A percentile compares a stretch with the other conserved stretches of the same genome.
Conservation (phyloP, 345 rosid species). For the Rhizophora mangle region DNA sequence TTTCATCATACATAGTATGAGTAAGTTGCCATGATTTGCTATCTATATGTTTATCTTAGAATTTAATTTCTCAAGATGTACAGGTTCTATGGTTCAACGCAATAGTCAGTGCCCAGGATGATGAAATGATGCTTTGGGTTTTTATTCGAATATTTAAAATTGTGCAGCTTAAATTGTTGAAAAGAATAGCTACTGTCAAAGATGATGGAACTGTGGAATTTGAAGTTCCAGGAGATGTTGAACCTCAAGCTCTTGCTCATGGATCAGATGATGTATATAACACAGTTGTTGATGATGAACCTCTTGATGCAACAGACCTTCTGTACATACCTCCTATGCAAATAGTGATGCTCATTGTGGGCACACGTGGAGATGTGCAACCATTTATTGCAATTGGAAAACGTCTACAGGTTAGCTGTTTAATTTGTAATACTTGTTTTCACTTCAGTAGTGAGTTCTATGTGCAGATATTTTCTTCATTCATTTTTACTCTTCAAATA, state of each 20-base stretch:
- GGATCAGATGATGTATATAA: constrained; percentile 30
- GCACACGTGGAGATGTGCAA: constrained; percentile 66
- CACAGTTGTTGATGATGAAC: constrained; percentile 51
- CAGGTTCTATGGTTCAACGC: too few relatives aligned
- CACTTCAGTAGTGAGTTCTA: neutral
- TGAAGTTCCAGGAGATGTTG: constrained; percentile 79
- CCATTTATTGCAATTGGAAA: constrained; percentile 67
- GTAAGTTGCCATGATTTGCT: too few relatives aligned
- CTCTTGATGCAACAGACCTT: constrained; percentile 58
- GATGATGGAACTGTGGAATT: constrained; percentile 94
- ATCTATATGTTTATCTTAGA: too few relatives aligned
- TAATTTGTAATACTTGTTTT: constrained; percentile 54
- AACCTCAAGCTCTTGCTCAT: constrained; percentile 41
- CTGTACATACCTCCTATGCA: constrained; percentile 65
- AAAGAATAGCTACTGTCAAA: constrained; percentile 91
- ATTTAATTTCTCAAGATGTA: too few relatives aligned
- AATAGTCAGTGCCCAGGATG: neutral
- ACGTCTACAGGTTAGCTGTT: constrained; percentile 46
- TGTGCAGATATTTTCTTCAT: neutral
- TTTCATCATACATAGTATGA: too few relatives aligned
- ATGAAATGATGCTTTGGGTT: constrained; percentile 3
- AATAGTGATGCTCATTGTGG: constrained; percentile 48
- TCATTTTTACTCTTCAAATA: constrained; percentile 1
- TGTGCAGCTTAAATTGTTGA: constrained; percentile 75
- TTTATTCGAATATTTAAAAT: constrained; percentile 21